These are phyloP conservation scores for Davidsoniella australis DNA, from an alignment of 2,329 filamentous ascomycete genomes.

Conservation along the genomic window DNA sequence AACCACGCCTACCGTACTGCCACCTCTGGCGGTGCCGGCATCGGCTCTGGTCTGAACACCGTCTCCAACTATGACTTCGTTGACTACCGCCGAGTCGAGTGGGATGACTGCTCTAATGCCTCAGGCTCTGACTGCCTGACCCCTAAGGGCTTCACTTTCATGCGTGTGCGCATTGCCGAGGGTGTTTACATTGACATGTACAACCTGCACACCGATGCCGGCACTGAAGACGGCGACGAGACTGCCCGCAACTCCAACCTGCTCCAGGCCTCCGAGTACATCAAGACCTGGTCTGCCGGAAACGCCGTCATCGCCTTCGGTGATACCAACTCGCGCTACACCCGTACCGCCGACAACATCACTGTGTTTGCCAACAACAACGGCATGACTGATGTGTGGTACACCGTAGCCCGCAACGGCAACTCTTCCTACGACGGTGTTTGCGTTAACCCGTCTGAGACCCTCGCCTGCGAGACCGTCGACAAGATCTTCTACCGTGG, in stretches of 20 bases:
- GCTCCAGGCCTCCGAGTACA: constrained; percentile 40
- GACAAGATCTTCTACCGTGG: constrained; percentile 49
- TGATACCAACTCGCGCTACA: constrained; percentile 50
- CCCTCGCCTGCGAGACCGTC: constrained; percentile 42
- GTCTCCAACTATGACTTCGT: constrained; percentile 41
- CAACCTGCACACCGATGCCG: constrained; percentile 51
- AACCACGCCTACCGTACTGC: constrained; percentile 42
- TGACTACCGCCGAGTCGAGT: constrained; percentile 39
- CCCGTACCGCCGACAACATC: constrained; percentile 37
- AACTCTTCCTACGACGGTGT: constrained; percentile 27
- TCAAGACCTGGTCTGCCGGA: constrained; percentile 35
- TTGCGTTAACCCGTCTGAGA: constrained; percentile 41
- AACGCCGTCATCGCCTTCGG: constrained; percentile 48
- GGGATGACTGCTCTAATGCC: constrained; percentile 38
- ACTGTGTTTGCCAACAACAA: constrained; percentile 32
- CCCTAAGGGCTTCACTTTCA: constrained; percentile 53
- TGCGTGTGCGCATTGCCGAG: constrained; percentile 34
- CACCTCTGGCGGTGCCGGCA: constrained; percentile 45
- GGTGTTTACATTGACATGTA: constrained; percentile 44
- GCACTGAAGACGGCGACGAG: constrained; percentile 33
- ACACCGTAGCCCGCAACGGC: constrained; percentile 34
- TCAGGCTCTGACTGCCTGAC: constrained; percentile 45
- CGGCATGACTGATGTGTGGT: constrained; percentile 40
- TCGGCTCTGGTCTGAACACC: constrained; percentile 49
- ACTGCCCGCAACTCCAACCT: constrained; percentile 40